These are phyloP conservation scores for Amauroascus niger DNA, from an alignment of 2,329 filamentous ascomycete species.

Conservation along the genomic window DNA sequence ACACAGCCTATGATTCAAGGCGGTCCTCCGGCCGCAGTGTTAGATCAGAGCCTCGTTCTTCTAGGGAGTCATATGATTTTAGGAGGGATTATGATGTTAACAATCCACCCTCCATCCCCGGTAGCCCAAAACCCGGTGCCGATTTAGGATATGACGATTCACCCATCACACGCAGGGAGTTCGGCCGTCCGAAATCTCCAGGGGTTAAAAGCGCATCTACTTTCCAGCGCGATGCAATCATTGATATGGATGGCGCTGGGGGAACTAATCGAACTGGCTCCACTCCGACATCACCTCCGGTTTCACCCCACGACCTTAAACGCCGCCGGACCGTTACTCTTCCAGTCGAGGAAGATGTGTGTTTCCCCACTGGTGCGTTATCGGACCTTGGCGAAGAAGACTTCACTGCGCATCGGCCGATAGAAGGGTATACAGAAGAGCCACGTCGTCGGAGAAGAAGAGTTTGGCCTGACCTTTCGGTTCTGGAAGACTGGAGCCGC, in stretches of 20 bases:
- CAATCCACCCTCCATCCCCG: constrained; percentile 54
- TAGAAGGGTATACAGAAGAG: constrained; percentile 33
- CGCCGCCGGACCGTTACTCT: constrained; percentile 51
- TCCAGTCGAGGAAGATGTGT: constrained; percentile 75
- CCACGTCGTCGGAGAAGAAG: constrained; percentile 52
- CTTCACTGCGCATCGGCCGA: constrained; percentile 42
- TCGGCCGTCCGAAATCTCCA: constrained; percentile 28
- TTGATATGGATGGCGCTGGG: constrained; percentile 36
- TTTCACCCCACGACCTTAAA: constrained; percentile 31
- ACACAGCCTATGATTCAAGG: background rate
- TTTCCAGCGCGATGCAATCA: constrained; percentile 33
- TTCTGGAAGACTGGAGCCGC: constrained; percentile 79
- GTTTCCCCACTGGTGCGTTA: constrained; percentile 70
- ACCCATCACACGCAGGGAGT: constrained; percentile 36
- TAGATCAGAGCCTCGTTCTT: constrained; percentile 6
- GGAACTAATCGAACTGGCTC: constrained; percentile 20
- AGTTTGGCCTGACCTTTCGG: constrained; percentile 76
- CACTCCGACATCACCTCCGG: constrained; percentile 34
- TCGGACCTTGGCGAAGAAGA: constrained; percentile 79
- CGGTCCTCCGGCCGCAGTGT: constrained; percentile 5
- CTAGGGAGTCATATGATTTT: background rate
- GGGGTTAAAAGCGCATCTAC: constrained; percentile 23
- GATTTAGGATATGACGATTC: constrained; percentile 48
- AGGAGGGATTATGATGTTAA: constrained; percentile 51
- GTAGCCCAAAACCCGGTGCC: constrained; percentile 46